phyloP scores from a whole-genome alignment of 495 filamentous ascomycete genomes.

The Daldinia grandis region DNA sequence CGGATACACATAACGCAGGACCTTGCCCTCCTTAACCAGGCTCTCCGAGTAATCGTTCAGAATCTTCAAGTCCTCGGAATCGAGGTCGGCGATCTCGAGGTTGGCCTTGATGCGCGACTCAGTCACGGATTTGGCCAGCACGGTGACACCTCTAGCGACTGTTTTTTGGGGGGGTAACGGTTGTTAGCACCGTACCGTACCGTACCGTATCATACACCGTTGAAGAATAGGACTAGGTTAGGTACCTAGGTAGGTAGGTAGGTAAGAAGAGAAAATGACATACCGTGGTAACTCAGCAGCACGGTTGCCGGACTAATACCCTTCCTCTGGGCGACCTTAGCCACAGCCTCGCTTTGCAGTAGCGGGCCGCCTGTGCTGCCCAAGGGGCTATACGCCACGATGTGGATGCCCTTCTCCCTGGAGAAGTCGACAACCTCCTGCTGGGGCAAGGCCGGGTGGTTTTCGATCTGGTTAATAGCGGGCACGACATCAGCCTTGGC shows the following conservation, averaged over 20 bases:
- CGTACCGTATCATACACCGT: neutral
- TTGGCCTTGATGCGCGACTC: constrained; percentile 79
- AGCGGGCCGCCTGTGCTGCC: constrained; percentile 81
- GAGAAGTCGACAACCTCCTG: constrained; percentile 84
- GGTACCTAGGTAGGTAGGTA: too few relatives aligned
- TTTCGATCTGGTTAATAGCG: constrained; percentile 93
- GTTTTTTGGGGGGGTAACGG: neutral
- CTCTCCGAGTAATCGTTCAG: constrained; percentile 67
- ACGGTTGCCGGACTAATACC: constrained; percentile 68
- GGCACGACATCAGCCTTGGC: constrained; percentile 70
- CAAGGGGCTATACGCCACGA: constrained; percentile 79
- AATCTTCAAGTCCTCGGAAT: constrained; percentile 69
- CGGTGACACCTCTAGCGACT: constrained; percentile 77
- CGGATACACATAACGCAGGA: constrained; percentile 79
- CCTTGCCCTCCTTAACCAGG: constrained; percentile 66
- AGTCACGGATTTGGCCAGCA: constrained; percentile 82
- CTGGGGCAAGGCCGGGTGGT: constrained; percentile 84
- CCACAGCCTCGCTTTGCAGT: constrained; percentile 71
- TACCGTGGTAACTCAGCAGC: constrained; percentile 78
- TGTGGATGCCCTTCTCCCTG: constrained; percentile 74
- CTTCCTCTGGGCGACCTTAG: constrained; percentile 75
- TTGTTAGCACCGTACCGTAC: neutral
- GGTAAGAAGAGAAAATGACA: constrained; percentile 46
- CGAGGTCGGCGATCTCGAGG: constrained; percentile 71
- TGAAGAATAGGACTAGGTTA: too few relatives aligned